These are phyloP conservation scores for Rubia yunnanensis DNA, from an alignment of 257 asterid species.

Conservation along the genomic window DNA sequence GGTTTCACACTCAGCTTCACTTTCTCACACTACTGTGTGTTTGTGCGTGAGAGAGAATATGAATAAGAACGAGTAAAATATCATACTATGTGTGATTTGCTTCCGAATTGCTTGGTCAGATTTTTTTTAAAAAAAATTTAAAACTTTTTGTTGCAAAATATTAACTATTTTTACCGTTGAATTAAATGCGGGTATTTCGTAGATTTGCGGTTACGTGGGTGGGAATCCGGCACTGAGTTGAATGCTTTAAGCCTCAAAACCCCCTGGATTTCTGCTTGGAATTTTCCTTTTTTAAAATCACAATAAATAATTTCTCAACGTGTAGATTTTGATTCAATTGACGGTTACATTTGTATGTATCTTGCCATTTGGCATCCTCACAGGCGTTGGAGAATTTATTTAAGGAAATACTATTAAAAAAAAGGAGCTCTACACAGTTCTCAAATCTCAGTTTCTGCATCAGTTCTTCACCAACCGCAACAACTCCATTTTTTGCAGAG, in stretches of 20 bases:
- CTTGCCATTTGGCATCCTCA: constrained; percentile 5
- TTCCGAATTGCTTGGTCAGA: background rate
- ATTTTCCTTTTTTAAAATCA: background rate
- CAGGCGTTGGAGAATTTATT: background rate
- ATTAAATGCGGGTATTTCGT: constrained; percentile 1
- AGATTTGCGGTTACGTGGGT: constrained; percentile 10
- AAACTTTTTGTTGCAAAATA: background rate
- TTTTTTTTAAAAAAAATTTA: background rate
- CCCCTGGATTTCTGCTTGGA: background rate
- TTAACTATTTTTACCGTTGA: constrained; percentile 6
- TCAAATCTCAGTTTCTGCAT: constrained; percentile 13
- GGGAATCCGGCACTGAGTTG: background rate
- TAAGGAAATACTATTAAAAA: background rate
- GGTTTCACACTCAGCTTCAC: background rate
- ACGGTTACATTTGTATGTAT: constrained; percentile 6
- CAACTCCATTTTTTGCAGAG: constrained; percentile 6
- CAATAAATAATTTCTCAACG: background rate
- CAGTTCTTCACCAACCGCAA: constrained; percentile 6
- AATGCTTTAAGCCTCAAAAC: background rate
- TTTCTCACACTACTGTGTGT: background rate
- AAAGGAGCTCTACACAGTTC: background rate
- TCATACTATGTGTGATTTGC: background rate
- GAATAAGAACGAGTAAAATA: background rate
- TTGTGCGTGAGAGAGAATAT: background rate
- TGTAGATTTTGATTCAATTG: background rate